Base-by-base conservation (phyloP, 345 rosid genomes). In the Citropsis articulata region DNA sequence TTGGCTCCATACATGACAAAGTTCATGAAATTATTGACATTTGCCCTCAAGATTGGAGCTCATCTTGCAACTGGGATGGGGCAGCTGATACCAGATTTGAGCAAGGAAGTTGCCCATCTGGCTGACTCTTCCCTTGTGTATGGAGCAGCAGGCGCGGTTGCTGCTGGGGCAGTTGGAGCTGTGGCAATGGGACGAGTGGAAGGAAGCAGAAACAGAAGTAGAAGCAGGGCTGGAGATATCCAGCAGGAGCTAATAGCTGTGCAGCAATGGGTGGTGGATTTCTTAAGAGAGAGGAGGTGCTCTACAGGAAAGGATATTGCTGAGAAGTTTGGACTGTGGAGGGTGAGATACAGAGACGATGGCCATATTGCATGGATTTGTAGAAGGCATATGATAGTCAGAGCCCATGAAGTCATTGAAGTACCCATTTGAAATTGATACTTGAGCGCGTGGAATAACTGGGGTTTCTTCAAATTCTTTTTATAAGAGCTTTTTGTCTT, bases 351-450 rank as follows among this genome's bases (percentile, higher is more conserved):
- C 85, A 88, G 83, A 40, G 95, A 90, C 75, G 83, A 88, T 77
- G 98, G 98, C 13, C 93, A 95, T 45, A 87, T 94, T 59, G 97
- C 97, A 56, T 96, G 99, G 98, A 85, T 94, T 57, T 96, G 98
- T 50, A 88, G 90, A 74, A 85, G 99, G 88, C 99, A 93, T 84
- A 81, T 89, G 91, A 81, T 79, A 79, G 82, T 80, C 45, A 90
- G 96, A 84, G 91, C 90, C 66, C 77, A 86, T 82, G 97, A 93
- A 88, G 82, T 93, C 75, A 81, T 86, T 69, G 90, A 90, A 88
- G 90, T 91, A 59, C 91, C 93, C 59, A 82, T 86, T 75, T 89
- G 78, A 88, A 69, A 82, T 59, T 72, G 61, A 66, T 35, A 35
- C 50, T 66, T 50, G n/a, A 27, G 48, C 19, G 21, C 4, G 6